These are phyloP conservation scores for Sugiyamaella qingdaonensis DNA, from an alignment of 805 yeast genomes.

Conservation along the genomic window DNA sequence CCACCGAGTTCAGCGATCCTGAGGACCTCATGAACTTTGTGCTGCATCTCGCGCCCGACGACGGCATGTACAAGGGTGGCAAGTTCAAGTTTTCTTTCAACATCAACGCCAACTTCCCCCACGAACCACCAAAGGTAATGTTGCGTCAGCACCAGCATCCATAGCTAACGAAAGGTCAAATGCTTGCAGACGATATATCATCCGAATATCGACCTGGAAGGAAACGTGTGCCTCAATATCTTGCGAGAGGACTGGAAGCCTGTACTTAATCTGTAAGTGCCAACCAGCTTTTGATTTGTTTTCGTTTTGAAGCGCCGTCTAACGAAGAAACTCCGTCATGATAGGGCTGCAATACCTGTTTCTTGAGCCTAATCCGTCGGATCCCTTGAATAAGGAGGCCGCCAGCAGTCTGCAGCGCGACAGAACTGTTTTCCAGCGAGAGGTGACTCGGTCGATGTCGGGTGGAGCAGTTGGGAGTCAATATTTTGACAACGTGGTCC, in stretches of 20 bases:
- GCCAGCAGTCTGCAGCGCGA: constrained; percentile 50
- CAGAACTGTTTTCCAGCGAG: constrained; percentile 46
- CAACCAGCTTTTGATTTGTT: neutral
- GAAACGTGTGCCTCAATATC: constrained; percentile 88
- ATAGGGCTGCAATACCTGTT: constrained; percentile 84
- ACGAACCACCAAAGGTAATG: constrained; percentile 81
- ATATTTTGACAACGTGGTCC: constrained; percentile 56
- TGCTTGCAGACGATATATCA: constrained; percentile 59
- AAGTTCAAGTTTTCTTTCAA: constrained; percentile 62
- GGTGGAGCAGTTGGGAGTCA: constrained; percentile 64
- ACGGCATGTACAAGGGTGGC: constrained; percentile 71
- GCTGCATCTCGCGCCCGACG: constrained; percentile 57
- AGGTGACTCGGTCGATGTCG: constrained; percentile 61
- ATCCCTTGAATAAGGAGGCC: constrained; percentile 89
- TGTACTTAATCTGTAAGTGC: constrained; percentile 56
- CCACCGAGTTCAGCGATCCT: constrained; percentile 47
- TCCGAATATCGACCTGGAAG: constrained; percentile 87
- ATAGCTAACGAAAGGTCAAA: constrained; percentile 21
- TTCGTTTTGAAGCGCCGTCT: neutral
- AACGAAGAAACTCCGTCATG: constrained; percentile 55
- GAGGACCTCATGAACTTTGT: constrained; percentile 58
- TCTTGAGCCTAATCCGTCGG: constrained; percentile 85
- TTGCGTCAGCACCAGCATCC: neutral
- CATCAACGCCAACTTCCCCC: constrained; percentile 74
- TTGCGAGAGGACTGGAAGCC: constrained; percentile 97